Percentiles rank a stretch among this genome's conserved stretches.
These are phyloP conservation scores for Ceratobasidium sp. DNA, from an alignment of 1,284 basidiomycete genomes.

Conservation along the genomic window DNA sequence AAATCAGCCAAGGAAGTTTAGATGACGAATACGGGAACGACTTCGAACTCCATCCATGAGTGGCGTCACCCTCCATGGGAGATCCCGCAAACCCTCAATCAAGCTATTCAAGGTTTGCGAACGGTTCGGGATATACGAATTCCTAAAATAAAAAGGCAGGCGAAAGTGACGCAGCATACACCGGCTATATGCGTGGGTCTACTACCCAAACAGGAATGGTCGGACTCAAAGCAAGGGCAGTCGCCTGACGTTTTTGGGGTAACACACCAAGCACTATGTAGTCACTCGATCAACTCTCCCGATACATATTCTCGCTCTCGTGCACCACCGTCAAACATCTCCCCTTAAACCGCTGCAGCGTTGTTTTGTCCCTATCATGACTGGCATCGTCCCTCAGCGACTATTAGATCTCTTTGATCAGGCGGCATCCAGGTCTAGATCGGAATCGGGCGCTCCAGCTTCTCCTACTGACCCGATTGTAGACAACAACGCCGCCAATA, in stretches of 20 bases:
- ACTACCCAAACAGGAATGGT: background rate
- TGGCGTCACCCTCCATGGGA: no score
- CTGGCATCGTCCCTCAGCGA: background rate
- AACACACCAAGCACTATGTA: background rate
- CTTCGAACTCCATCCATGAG: no score
- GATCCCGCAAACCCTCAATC: no score
- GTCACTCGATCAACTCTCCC: background rate
- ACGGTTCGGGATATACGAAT: background rate
- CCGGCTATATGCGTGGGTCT: background rate
- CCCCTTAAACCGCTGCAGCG: background rate
- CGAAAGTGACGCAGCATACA: constrained; percentile 14
- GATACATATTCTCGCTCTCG: background rate
- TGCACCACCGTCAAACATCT: background rate
- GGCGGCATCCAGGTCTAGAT: background rate
- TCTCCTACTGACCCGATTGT: background rate
- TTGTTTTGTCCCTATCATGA: background rate
- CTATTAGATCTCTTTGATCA: constrained; percentile 9
- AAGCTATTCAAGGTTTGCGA: background rate
- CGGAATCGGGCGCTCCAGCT: background rate
- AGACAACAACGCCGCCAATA: background rate
- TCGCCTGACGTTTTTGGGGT: constrained; percentile 5
- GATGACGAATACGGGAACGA: no score
- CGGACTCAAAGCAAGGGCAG: background rate
- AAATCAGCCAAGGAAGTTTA: no score
- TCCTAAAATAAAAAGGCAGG: background rate